Evolutionary conservation across 1,284 basidiomycete genomes (phyloP).

Genomic region (Mycena citricolor): DNA sequence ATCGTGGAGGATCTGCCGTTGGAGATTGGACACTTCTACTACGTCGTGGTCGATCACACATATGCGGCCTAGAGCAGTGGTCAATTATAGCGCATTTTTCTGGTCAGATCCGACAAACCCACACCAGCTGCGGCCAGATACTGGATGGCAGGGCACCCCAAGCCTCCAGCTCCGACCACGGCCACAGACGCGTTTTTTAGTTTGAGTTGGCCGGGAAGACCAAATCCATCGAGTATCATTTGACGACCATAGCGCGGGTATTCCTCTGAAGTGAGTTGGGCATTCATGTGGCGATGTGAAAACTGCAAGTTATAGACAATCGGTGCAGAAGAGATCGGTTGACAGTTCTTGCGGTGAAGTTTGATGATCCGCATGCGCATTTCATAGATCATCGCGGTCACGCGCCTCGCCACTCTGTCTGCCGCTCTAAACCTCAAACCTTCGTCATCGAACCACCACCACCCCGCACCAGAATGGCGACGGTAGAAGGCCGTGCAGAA

Average conservation of each 20-base stretch:
- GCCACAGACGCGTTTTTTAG: constrained; percentile 76
- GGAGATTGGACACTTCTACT: constrained; percentile 92
- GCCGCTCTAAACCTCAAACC: background rate
- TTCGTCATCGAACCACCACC: constrained; percentile 5
- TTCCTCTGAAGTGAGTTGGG: constrained; percentile 58
- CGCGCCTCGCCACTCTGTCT: constrained; percentile 8
- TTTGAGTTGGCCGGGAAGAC: constrained; percentile 81
- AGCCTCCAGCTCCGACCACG: constrained; percentile 93
- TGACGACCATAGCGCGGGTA: constrained; percentile 94
- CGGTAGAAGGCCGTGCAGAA: constrained; percentile 18
- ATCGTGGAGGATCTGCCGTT: constrained; percentile 89
- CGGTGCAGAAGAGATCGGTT: no score
- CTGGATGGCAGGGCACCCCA: constrained; percentile 94
- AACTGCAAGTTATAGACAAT: constrained; percentile 23
- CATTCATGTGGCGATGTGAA: constrained; percentile 24
- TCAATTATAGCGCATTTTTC: no score
- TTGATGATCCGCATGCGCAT: no score
- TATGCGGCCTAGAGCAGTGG: constrained; percentile 59
- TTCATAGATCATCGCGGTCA: background rate
- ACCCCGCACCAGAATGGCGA: no score
- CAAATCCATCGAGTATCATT: constrained; percentile 93
- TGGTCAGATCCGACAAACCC: constrained; percentile 63
- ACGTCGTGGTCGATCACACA: constrained; percentile 90
- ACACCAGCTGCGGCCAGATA: constrained; percentile 92
- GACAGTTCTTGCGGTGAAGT: no score